Base-by-base conservation (phyloP, 2,329 filamentous ascomycete species). In the Exserohilum turcica region DNA sequence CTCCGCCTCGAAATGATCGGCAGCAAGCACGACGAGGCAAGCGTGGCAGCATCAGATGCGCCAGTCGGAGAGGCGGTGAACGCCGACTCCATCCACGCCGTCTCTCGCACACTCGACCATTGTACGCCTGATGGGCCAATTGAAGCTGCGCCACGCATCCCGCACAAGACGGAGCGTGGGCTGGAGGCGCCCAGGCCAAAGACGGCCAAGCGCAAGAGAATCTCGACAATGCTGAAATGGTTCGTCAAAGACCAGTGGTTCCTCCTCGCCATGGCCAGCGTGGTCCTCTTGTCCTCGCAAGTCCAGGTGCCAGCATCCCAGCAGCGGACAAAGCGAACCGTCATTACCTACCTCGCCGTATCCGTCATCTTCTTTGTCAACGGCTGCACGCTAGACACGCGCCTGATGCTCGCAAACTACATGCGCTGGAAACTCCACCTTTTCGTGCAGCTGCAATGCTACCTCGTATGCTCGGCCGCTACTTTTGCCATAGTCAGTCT, bases 331-430 rank as follows among this genome's bases (percentile, higher is more conserved):
- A 84, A 82, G 63, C 72, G 79, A 42, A 78, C 74, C 12, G 72
- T 78, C 7, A 74, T 90, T 48, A 79, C 89, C 27, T 91, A 91
- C 68, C 85, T 87, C 28, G 85, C 82, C 16, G 85, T 91, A 27
- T 84, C 81, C 15, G 74, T 89, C 63, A 88, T 90, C 63, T 91
- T 91, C 71, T 77, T 90, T 51, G 80, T 90, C 60, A 89, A 86
- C 49, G 88, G 88, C 3, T 80, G 89, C 62, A 88, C 88, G 45
- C 82, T 91, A 15, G 80, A 86, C 6, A 84, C 83, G 0, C 77
- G 80, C 29, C 84, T 89, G 61, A 76, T 90, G 8, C 73, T 82
- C 37, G 74, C 78, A 45, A 88, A 90, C 63, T 79, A 84, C 52
- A 79, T 80, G 49, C 87, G 88, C 52, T 89, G 85, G 86, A 82